Evolutionary conservation across 306 rosid species (phyloP).

Genomic region (Luffa acutangula): DNA sequence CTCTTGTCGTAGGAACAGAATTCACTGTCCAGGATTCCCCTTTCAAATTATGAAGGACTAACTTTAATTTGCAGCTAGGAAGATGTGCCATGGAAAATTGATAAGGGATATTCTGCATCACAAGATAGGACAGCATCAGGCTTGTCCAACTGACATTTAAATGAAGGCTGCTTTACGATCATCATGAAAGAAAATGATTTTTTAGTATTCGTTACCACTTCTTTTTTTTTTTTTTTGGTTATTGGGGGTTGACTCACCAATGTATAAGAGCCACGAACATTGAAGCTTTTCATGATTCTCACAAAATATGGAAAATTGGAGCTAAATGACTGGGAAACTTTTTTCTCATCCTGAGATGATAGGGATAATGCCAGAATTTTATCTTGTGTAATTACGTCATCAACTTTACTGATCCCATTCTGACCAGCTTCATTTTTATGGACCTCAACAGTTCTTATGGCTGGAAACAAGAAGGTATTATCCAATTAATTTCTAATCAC

Average conservation of each 20-base stretch:
- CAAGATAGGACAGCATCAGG: constrained; percentile 1
- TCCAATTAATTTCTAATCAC: background rate
- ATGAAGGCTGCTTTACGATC: background rate
- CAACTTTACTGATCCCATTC: constrained; percentile 40
- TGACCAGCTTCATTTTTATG: constrained; percentile 30
- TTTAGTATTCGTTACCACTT: background rate
- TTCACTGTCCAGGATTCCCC: constrained; percentile 91
- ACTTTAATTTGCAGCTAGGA: constrained; percentile 72
- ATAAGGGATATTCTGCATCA: constrained; percentile 72
- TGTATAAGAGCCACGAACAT: constrained; percentile 74
- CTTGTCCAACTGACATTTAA: background rate
- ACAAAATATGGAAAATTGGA: constrained; percentile 68
- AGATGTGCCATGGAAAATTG: constrained; percentile 82
- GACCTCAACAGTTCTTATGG: background rate
- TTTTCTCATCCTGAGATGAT: constrained; percentile 45
- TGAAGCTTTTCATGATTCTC: constrained; percentile 88
- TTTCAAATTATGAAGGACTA: constrained; percentile 69
- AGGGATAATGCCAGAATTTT: constrained; percentile 37
- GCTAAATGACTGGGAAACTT: constrained; percentile 59
- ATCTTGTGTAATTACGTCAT: constrained; percentile 16
- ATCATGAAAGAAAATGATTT: background rate
- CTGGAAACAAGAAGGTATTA: background rate
- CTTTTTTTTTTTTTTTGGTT: background rate
- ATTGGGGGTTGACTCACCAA: constrained; percentile 42
- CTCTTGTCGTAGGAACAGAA: constrained; percentile 84